Base-by-base conservation (phyloP, 2,329 filamentous ascomycete genomes). In the Hymenoscyphus linearis region DNA sequence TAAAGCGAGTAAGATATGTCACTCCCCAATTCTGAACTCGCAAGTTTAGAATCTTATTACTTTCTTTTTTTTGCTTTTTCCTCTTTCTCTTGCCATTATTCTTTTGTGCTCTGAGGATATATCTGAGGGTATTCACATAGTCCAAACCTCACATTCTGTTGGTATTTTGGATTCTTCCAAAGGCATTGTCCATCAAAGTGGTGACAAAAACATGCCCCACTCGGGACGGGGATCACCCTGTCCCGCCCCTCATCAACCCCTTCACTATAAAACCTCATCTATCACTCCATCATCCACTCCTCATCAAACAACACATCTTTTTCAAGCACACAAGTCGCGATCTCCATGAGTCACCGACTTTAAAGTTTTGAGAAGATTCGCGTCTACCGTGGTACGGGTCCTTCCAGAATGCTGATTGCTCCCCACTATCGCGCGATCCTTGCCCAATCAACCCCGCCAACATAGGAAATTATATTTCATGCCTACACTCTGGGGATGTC, bases 241-340 rank as follows among this genome's bases (percentile, higher is more conserved):
- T 27, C 26, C 40, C 27, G 50, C 50, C 50, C 50, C 50, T 53
- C 50, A 53, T 53, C 50, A 18, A 34, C 27, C 50, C 50, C 22
- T 14, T 53, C 27, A 31, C 50, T 31, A 53, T 53, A 53, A 53
- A 26, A 53, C 14, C 50, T 22, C 50, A 53, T 53, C 13, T 34
- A 53, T 53, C 27, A 14, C 27, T 27, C 26, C 22, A 25, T 25
- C 50, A 26, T 53, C 50, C 50, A 53, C 50, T 31, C 50, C 25
- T 53, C 50, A 31, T 53, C 50, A 53, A 53, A 53, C 26, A 53
- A 31, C 50, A 53, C 50, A 53, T n/a, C 14, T 34, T 53, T 9
- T 31, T 31, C 25, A 26, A 31, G 50, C n/a, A 47, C 6, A 9
- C 40, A 25, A 47, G 40, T 47, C 40, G 40, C n/a, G 40, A 16